Conservation (phyloP, 129 eudicot species). For the Sambucus nigra region DNA sequence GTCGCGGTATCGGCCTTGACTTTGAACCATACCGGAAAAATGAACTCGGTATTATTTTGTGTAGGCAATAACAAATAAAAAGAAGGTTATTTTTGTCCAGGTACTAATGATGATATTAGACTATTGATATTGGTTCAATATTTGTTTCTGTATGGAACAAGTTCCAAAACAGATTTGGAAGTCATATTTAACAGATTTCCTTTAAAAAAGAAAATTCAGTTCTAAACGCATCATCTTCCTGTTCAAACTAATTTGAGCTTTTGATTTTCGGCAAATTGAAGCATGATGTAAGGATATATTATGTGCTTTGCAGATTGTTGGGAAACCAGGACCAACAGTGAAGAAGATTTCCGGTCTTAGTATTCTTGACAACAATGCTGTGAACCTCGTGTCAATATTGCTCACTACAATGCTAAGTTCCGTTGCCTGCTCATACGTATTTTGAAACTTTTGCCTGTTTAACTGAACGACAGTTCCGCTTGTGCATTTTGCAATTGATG, state of each 20-base stretch:
- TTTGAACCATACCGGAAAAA: no score
- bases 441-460: conserved; percentile 24
- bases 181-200: no score
- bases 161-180: no score
- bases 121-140: no score
- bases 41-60: no score
- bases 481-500: neutral
- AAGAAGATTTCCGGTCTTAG: conserved; percentile 77
- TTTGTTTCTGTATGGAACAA: no score
- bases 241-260: neutral
- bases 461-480: neutral
- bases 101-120: no score
- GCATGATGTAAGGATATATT: neutral
- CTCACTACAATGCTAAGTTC: conserved; percentile 64
- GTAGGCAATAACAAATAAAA: no score
- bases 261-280: neutral
- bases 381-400: conserved; percentile 69
- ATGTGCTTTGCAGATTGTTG: conserved; percentile 58
- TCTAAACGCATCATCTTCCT: no score
- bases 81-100: no score
- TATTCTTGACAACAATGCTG: conserved; percentile 90
- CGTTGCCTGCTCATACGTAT: conserved; percentile 46
- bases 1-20: no score
- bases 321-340: conserved; percentile 92
- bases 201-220: no score